Conservation (phyloP, 305 asterid species). For the Fraxinus dipetala region DNA sequence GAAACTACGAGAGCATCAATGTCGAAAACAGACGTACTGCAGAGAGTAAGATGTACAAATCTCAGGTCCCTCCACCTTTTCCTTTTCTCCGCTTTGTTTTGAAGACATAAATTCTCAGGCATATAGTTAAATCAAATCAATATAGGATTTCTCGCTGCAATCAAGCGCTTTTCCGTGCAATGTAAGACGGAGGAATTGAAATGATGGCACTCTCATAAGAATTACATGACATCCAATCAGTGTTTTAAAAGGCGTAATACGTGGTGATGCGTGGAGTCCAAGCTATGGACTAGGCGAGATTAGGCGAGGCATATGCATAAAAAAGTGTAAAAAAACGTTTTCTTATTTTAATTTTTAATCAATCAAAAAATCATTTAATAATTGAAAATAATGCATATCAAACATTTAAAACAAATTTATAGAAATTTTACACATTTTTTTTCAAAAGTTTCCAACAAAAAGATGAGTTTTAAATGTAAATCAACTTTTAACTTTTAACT, state of each 20-base stretch:
- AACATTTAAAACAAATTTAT: too few species aligned
- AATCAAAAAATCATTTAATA: too few species aligned
- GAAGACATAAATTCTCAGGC: background rate
- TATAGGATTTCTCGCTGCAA: background rate
- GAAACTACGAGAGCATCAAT: constrained; percentile 46
- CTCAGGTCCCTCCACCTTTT: constrained; percentile 16
- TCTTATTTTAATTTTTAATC: too few species aligned
- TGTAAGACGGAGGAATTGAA: background rate
- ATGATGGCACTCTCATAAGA: background rate
- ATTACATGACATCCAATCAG: background rate
- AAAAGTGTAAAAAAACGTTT: too few species aligned
- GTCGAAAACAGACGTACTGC: constrained; percentile 25
- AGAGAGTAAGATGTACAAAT: constrained; percentile 16
- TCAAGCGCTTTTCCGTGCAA: constrained; percentile 15
- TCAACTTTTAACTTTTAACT: too few species aligned
- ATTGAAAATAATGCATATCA: too few species aligned
- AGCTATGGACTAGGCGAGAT: too few species aligned
- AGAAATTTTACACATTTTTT: too few species aligned
- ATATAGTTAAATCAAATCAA: background rate
- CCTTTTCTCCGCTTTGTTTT: constrained; percentile 13
- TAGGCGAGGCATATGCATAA: too few species aligned
- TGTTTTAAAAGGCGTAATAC: too few species aligned
- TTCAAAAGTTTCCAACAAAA: background rate
- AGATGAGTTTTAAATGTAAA: too few species aligned
- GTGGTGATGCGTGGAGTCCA: too few species aligned